These are phyloP conservation scores for Pseudozyma pruni DNA, from an alignment of 1,284 basidiomycete species.

Conservation along the genomic window DNA sequence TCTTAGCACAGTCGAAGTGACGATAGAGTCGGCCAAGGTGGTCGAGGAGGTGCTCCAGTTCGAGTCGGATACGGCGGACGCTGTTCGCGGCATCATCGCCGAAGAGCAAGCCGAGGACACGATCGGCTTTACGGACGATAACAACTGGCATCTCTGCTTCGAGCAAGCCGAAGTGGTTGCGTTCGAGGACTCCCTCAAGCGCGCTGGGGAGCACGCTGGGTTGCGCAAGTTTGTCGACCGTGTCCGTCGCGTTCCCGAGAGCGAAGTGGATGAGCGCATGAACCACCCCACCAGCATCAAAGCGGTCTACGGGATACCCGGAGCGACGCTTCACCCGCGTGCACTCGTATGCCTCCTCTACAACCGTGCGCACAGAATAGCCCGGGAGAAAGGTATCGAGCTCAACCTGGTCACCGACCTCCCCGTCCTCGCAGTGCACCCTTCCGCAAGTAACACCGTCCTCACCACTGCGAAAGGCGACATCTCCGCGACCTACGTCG, in stretches of 20 bases:
- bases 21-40: neutral
- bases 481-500: conserved; percentile 73
- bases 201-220: conserved; percentile 18
- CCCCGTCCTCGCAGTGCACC: conserved; percentile 16
- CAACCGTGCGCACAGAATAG: conserved; percentile 4
- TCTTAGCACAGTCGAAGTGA: neutral
- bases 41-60: conserved; percentile 42
- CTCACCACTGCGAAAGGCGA: conserved; percentile 4
- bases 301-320: conserved; percentile 51
- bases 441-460: neutral
- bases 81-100: conserved; percentile 28
- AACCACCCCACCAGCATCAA: conserved; percentile 14
- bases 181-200: conserved; percentile 31
- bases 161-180: conserved; percentile 29
- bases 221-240: conserved; percentile 19
- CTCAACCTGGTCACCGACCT: conserved; percentile 30
- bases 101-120: conserved; percentile 1
- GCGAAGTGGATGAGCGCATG: conserved; percentile 37
- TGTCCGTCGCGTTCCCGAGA: conserved; percentile 28
- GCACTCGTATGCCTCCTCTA: conserved; percentile 37
- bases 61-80: conserved; percentile 25
- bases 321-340: conserved; percentile 49
- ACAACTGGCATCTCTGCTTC: conserved; percentile 55
- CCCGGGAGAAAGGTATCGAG: conserved; percentile 10
- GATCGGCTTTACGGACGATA: conserved; percentile 26